Conservation (phyloP, 1,139 yeast species). For the Zygoascus sp. region DNA sequence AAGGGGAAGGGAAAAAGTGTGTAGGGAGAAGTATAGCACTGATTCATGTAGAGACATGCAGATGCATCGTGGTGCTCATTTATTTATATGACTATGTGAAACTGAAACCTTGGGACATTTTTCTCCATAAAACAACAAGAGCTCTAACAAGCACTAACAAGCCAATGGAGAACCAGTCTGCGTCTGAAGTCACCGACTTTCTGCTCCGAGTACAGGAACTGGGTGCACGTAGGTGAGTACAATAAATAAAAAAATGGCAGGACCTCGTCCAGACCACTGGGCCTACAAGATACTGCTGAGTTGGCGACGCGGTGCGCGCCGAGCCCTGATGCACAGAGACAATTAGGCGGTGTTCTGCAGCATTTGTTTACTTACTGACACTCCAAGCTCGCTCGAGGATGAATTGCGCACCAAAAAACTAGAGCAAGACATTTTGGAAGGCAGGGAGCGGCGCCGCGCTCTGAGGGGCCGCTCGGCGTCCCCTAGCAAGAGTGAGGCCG, state of each 20-base stretch:
- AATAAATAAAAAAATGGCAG: too few relatives aligned
- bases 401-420: slow-evolving; percentile 34
- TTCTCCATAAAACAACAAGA: neutral
- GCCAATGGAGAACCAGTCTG: neutral
- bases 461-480: slow-evolving; percentile 29
- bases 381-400: slow-evolving; percentile 34
- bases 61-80: neutral
- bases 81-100: neutral
- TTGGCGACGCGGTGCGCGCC: too few relatives aligned
- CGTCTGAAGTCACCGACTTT: slow-evolving; percentile 34
- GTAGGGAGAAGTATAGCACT: too few relatives aligned
- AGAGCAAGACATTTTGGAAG: slow-evolving; percentile 35
- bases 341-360: too few relatives aligned
- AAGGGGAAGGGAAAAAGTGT: too few relatives aligned
- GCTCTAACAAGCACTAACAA: neutral
- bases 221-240: slow-evolving; percentile 34
- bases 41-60: neutral
- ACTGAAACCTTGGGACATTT: neutral
- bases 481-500: slow-evolving; percentile 15
- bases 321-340: too few relatives aligned
- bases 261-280: too few relatives aligned
- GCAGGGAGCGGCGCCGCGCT: slow-evolving; percentile 32
- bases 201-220: slow-evolving; percentile 34
- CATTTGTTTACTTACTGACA: slow-evolving; percentile 1
- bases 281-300: too few relatives aligned